Base-by-base conservation (phyloP, 805 yeast species). In the Wickerhamomyces queroliae region DNA sequence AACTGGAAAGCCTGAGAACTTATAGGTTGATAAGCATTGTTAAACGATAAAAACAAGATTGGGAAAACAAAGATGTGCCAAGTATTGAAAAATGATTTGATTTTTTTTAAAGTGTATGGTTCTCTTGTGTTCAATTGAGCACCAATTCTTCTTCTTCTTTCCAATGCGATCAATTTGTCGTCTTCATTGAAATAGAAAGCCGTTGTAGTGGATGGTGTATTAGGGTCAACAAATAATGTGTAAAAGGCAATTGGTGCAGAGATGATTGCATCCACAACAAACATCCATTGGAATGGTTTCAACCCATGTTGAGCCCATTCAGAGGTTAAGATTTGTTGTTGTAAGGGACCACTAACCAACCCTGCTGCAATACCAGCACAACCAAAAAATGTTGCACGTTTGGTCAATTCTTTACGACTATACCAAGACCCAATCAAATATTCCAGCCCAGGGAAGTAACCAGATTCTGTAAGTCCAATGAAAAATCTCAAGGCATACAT, bases 1-100 rank as follows among this genome's bases (percentile, higher is more conserved):
- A 65, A 55, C 15, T 59, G 53, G 40, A 71, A 59, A 0, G 76
- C 61, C n/a, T 72, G 74, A 41, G 62, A 71, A 7, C 56, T 29
- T 5, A 55, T 53, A n/a, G 63, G 59, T 39, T 60, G 33, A 28
- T 31, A 43, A 16, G 34, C 5, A 20, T 43, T 43, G 18, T 43
- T 39, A 21, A 40, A 43, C 20, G 41, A 24, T 21, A 40, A 33
- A 21, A 40, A 43, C 5, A 43, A 20, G 1, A 36, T 12, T 13
- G 74, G 74, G 45, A 69, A 69, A 17, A 69, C 67, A 29, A 47
- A 66, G 18, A 69, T 55, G 50, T 70, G 75, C 76, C 76, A 70
- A 3, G 74, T 66, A 38, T 46, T 57, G 53, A 69, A 69, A 42
- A 63, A 65, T 1, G 60, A 35, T 41, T 62, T 66, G 41, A 69